Conservation (phyloP, 805 yeast species). For the Saturnispora quitensis region DNA sequence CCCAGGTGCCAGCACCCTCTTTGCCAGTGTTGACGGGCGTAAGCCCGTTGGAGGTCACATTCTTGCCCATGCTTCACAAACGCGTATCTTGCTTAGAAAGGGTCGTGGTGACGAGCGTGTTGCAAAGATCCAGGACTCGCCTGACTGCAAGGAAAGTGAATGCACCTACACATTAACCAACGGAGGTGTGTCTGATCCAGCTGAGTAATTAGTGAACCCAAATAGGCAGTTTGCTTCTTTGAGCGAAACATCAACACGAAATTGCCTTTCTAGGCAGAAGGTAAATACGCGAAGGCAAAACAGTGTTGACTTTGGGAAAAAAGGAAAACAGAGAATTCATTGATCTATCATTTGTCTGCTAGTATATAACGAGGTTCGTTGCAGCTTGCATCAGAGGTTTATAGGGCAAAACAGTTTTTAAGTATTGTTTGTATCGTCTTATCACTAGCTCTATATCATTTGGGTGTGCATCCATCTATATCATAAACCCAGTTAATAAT, state of each 20-base stretch:
- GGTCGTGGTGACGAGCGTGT: slow-evolving; percentile 77
- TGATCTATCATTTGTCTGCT: slow-evolving; percentile 7
- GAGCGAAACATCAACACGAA: slow-evolving; percentile 4
- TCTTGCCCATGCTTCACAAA: slow-evolving; percentile 73
- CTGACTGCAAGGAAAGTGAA: slow-evolving; percentile 75
- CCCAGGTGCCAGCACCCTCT: slow-evolving; percentile 72
- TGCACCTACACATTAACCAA: slow-evolving; percentile 65
- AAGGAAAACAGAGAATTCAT: slow-evolving; percentile 4
- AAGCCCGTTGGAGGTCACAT: slow-evolving; percentile 83
- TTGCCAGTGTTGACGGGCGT: slow-evolving; percentile 76
- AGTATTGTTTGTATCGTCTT: neutral
- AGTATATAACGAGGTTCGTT: slow-evolving; percentile 2
- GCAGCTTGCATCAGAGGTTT: neutral
- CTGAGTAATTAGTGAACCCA: slow-evolving; percentile 25
- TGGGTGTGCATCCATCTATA: neutral
- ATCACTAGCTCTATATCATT: neutral
- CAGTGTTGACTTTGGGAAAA: slow-evolving; percentile 4
- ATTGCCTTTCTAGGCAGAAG: slow-evolving; percentile 6
- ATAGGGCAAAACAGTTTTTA: neutral
- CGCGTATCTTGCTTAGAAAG: slow-evolving; percentile 60
- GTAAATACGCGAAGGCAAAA: slow-evolving; percentile 7
- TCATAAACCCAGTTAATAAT: neutral
- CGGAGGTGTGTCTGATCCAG: slow-evolving; percentile 18
- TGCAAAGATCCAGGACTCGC: slow-evolving; percentile 71
- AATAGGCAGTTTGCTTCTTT: neutral